A percentile compares a stretch with the other conserved stretches of the same genome.
phyloP scores from a whole-genome alignment of 768 basidiomycete species.

The Leccinum truebloodii region DNA sequence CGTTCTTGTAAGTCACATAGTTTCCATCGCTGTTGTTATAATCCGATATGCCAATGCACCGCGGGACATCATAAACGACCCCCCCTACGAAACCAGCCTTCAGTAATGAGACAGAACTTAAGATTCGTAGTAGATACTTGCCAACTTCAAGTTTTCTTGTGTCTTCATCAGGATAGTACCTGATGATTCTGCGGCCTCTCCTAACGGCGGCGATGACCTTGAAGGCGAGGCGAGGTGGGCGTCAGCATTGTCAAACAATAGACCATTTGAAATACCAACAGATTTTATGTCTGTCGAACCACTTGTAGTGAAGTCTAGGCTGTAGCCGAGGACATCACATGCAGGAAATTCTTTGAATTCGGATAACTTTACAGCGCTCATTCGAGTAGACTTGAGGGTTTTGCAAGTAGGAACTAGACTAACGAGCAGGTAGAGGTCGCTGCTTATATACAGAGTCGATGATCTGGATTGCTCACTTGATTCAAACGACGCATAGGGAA shows the following conservation, averaged over 20 bases:
- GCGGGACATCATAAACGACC: slow-evolving; percentile 1
- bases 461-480: not conserved
- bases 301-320: slow-evolving; percentile 8
- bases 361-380: not conserved
- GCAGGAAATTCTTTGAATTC: slow-evolving; percentile 8
- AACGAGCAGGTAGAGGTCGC: not conserved
- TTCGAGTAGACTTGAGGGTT: not conserved
- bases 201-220: not conserved
- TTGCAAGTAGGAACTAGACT: not conserved
- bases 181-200: not conserved
- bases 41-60: not conserved
- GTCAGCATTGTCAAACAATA: not conserved
- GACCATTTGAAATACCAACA: not conserved
- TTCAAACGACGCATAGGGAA: not conserved
- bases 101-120: not conserved
- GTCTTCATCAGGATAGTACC: not conserved
- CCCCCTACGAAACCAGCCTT: not conserved
- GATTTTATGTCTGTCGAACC: slow-evolving; percentile 7
- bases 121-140: not conserved
- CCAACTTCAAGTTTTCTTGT: not conserved
- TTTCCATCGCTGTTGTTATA: slow-evolving; percentile 5
- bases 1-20: slow-evolving; percentile 7
- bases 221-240: not conserved
- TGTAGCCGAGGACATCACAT: slow-evolving; percentile 5
- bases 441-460: not conserved